Evolutionary conservation across 805 yeast genomes (phyloP).

Genomic region (Candida montana): DNA sequence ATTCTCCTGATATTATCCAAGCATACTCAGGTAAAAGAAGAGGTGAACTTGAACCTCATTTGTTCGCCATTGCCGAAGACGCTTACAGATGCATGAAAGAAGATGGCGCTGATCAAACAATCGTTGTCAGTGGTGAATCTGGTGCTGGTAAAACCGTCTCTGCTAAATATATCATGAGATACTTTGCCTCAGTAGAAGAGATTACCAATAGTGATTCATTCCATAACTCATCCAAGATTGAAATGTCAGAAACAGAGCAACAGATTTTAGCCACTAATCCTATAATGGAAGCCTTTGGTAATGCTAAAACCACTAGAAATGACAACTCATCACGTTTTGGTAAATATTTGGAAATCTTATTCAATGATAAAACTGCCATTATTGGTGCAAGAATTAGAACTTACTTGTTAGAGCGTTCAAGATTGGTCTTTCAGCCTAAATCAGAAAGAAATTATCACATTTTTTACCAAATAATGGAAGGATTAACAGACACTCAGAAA

Average conservation of each 20-base stretch:
- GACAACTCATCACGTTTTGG: conserved; percentile 98
- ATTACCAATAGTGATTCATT: conserved; percentile 27
- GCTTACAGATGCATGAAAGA: conserved; percentile 93
- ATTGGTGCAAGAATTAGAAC: conserved; percentile 95
- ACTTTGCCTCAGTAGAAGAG: conserved; percentile 88
- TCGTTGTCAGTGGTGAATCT: conserved; percentile 95
- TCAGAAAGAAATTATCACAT: conserved; percentile 94
- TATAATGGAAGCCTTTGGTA: conserved; percentile 96
- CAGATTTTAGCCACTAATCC: conserved; percentile 96
- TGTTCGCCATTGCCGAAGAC: conserved; percentile 96
- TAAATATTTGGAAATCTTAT: conserved; percentile 86
- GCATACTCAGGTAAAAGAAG: conserved; percentile 89
- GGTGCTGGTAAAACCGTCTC: conserved; percentile 99
- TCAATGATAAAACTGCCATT: conserved; percentile 67
- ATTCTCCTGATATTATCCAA: conserved; percentile 88
- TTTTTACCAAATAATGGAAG: conserved; percentile 83
- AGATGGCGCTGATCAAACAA: conserved; percentile 83
- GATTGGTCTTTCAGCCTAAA: conserved; percentile 88
- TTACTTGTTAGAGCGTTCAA: conserved; percentile 85
- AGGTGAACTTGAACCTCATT: conserved; percentile 95
- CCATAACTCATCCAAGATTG: conserved; percentile 41
- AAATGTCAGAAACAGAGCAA: conserved; percentile 87
- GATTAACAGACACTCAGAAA: conserved; percentile 51
- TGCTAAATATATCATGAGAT: conserved; percentile 96
- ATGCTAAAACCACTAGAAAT: conserved; percentile 95